Evolutionary conservation across 345 rosid genomes (phyloP).

Genomic region (Kernera saxatilis): DNA sequence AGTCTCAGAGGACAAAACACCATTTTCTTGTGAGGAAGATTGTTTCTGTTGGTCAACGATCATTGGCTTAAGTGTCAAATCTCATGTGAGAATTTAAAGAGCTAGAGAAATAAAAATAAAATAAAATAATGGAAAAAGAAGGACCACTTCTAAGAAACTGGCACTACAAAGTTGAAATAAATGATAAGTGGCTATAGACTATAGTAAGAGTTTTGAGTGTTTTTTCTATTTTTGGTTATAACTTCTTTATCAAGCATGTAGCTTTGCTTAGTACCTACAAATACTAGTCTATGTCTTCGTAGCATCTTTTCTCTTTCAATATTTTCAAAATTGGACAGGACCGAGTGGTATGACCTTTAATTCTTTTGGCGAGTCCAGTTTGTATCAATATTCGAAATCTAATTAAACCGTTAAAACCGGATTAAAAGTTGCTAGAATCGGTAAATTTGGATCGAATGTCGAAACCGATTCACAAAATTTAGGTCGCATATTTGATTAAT

Average conservation of each 20-base stretch:
- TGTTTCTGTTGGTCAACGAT: conserved; percentile 28
- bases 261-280: neutral
- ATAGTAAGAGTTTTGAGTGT: neutral
- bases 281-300: neutral
- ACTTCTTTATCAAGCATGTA: conserved; percentile 13
- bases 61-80: conserved; percentile 5
- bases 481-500: too few relatives aligned
- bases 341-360: neutral
- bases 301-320: neutral
- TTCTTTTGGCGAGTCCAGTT: neutral
- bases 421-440: too few relatives aligned
- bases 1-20: conserved; percentile 22
- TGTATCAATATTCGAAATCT: neutral
- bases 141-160: conserved; percentile 15
- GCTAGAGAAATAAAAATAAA: neutral
- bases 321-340: neutral
- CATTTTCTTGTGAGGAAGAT: conserved; percentile 27
- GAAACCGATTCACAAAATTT: too few relatives aligned
- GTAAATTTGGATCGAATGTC: too few relatives aligned
- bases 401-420: too few relatives aligned
- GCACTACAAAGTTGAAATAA: conserved; percentile 11
- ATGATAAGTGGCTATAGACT: neutral
- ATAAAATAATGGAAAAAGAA: neutral
- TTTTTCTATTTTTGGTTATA: conserved; percentile 9
- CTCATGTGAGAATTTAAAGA: neutral